Base-by-base conservation (phyloP, 2,329 filamentous ascomycete genomes). In the Ceratocystis alfenasii region DNA sequence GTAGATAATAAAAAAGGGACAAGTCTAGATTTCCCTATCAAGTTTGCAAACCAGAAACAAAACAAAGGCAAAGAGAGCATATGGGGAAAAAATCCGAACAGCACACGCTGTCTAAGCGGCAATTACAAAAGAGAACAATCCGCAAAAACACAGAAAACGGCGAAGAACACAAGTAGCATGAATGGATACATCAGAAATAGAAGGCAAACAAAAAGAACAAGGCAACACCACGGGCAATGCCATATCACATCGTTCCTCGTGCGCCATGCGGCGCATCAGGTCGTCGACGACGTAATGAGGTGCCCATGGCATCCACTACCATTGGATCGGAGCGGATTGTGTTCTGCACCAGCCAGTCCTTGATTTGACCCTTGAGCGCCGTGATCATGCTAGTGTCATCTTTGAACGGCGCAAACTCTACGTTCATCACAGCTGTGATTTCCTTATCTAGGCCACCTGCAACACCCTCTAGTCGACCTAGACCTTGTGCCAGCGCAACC, bases 281-380 rank as follows among this genome's bases (percentile, higher is more conserved):
- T 69, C 87, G 80, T 70, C 84, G 77, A 72, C 80, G 84, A 73
- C 83, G 81, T 66, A 92, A 76, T 33, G 86, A 85, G 67, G 80
- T 82, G 28, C 85, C 85, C 70, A 96, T 80, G 0, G 91, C 91
- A 74, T 90, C 87, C 70, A 86, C 82, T 7, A 97, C 93, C 76
- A 93, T 89, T 0, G 86, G 87, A 74, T 93, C 89, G 61, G 83
- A 84, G 70, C 85, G 82, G 68, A 95, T 88, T 15, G 87, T 92
- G 72, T 95, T 95, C 74, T 95, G 86, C 63, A 96, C 85, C 70
- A 97, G 78, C 82, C 90, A 95, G 71, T 94, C 89, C 75, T 87
- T 88, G 76, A 96, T 83, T 71, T 87, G 88, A 50, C 81, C 81
- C 68, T 85, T 82, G 17, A 77, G 68, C 48, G 60, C 45, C 1